Base-by-base conservation (phyloP, 2,329 filamentous ascomycete genomes). In the Pyricularia sp. region DNA sequence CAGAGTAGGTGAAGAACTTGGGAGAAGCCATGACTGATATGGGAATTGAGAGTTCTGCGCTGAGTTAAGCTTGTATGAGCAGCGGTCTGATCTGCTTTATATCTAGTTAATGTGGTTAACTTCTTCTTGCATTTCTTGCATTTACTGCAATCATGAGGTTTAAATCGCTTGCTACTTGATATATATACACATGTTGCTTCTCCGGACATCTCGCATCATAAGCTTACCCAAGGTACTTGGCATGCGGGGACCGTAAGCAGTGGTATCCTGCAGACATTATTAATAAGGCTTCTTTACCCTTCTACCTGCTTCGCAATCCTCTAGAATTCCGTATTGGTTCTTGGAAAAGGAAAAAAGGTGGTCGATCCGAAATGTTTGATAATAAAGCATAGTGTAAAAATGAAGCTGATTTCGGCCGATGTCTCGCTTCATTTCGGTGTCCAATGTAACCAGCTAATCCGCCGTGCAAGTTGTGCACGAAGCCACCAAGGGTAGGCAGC, bases 1-100 rank as follows among this genome's bases (percentile, higher is more conserved):
- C 77, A 2, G 74, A 73, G 69, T 80, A 81, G 69, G 73, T 70
- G 69, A 73, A 77, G 68, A 78, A 79, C n/a, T 20, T 26, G 25
- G 36, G 67, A 12, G 2, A 2, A 20, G 67, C 1, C 67, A 68
- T 68, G 50, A 36, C 31, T 6, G 23, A 12, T 11, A n/a, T n/a
- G 42, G 33, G 12, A 17, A 17, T 55, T n/a, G 4, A 9, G 42
- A n/a, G 42, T 55, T 55, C 20, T 20, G 20, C 4, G 17, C 14
- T 12, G 33, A 7, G 42, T n/a, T 55, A 2, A 12, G 14, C 6
- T 55, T 6, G 17, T 55, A 10, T 7, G 17, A n/a, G 42, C 20
- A 55, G 1, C 20, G 20, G 7, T 10, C 42, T 55, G 20, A 10
- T n/a, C 20, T 10, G 2, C 20, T 55, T 12, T 11, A n/a, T 20